phyloP scores from a whole-genome alignment of 441 rosid genomes.

The Aquilaria agallochum region DNA sequence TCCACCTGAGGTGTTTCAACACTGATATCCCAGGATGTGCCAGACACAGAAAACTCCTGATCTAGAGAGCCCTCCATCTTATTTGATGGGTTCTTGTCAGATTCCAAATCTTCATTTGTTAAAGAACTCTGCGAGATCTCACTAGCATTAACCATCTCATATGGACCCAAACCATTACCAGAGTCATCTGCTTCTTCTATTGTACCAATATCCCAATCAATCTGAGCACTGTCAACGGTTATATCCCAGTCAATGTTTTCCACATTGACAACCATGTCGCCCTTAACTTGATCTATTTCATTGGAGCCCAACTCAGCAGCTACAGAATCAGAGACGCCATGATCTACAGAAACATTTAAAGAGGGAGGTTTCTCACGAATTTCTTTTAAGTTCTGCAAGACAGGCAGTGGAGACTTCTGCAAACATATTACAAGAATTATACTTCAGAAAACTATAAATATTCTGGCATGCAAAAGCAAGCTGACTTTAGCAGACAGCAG shows the following conservation, averaged over 20 bases:
- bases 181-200: constrained; percentile 72
- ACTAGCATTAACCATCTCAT: constrained; percentile 83
- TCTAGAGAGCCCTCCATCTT: constrained; percentile 35
- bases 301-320: constrained; percentile 33
- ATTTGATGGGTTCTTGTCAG: constrained; percentile 26
- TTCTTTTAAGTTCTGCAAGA: constrained; percentile 61
- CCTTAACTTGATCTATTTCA: constrained; percentile 32
- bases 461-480: not conserved
- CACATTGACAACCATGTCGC: constrained; percentile 39
- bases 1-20: constrained; percentile 89
- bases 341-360: constrained; percentile 51
- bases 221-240: constrained; percentile 69
- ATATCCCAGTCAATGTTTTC: constrained; percentile 93
- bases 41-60: constrained; percentile 50
- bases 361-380: constrained; percentile 79
- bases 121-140: constrained; percentile 52
- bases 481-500: not conserved
- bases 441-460: no score
- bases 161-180: constrained; percentile 87
- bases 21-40: constrained; percentile 86
- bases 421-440: constrained; percentile 23
- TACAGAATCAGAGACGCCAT: constrained; percentile 44
- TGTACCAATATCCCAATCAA: constrained; percentile 94
- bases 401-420: constrained; percentile 58
- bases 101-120: constrained; percentile 32